A percentile compares a stretch with the other conserved stretches of the same genome.
phyloP scores from a whole-genome alignment of 2,329 filamentous ascomycete genomes.

The Diaporthe eres region DNA sequence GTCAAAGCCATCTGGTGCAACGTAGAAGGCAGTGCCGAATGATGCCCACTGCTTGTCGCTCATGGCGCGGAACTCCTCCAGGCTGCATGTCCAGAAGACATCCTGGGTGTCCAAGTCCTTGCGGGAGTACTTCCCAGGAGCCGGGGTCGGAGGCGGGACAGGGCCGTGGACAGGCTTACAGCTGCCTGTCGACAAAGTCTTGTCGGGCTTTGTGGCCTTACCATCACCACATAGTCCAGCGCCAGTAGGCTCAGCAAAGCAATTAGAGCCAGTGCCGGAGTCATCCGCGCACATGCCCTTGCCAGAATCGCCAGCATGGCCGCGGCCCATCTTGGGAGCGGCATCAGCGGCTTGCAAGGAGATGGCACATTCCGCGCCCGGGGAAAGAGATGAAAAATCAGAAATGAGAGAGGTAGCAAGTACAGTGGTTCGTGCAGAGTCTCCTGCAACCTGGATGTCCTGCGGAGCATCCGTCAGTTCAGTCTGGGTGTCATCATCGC shows the following conservation, averaged over 20 bases:
- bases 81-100: constrained; percentile 33
- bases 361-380: too few species aligned
- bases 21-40: constrained; percentile 34
- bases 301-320: neutral
- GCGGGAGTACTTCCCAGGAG: constrained; percentile 23
- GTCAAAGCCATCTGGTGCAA: constrained; percentile 25
- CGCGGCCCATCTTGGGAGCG: neutral
- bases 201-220: neutral
- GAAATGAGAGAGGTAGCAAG: neutral
- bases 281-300: accelerated
- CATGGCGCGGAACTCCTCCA: constrained; percentile 35
- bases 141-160: too few species aligned
- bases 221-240: too few species aligned
- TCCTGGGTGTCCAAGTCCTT: neutral
- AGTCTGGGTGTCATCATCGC: constrained; percentile 7
- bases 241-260: too few species aligned
- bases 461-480: constrained; percentile 11
- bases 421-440: neutral
- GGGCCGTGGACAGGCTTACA: neutral
- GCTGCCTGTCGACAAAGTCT: neutral
- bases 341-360: neutral
- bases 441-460: constrained; percentile 5
- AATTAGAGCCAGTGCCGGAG: neutral
- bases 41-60: constrained; percentile 22
- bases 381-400: neutral